Evolutionary conservation across 2,329 filamentous ascomycete genomes (phyloP).

Genomic region (Volutella citrinella): DNA sequence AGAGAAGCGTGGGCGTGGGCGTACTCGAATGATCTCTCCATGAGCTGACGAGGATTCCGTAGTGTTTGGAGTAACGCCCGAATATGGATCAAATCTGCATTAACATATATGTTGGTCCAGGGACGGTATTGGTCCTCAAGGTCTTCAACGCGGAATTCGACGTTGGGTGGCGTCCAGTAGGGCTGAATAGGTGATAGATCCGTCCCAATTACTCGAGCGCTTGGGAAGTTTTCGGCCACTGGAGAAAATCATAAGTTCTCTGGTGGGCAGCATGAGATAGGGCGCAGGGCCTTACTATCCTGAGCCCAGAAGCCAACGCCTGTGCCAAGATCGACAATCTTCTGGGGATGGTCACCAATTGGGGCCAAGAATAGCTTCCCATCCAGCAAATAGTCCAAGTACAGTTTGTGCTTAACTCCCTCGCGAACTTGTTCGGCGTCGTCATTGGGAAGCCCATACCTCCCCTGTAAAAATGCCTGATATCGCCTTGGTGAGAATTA

Average conservation of each 20-base stretch:
- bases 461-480: constrained; percentile 43
- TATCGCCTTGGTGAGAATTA: constrained; percentile 49
- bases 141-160: constrained; percentile 45
- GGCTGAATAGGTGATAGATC: constrained; percentile 45
- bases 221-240: constrained; percentile 46
- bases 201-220: constrained; percentile 43
- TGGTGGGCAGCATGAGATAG: neutral
- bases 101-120: constrained; percentile 33
- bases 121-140: constrained; percentile 33
- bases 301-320: constrained; percentile 56
- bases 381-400: constrained; percentile 44
- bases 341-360: constrained; percentile 42
- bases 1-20: neutral
- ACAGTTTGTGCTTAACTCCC: constrained; percentile 45
- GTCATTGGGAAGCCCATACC: constrained; percentile 52
- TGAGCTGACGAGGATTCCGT: constrained; percentile 46
- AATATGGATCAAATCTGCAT: constrained; percentile 52
- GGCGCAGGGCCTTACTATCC: constrained; percentile 35
- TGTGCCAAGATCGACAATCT: constrained; percentile 49
- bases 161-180: constrained; percentile 52
- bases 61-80: constrained; percentile 51
- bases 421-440: constrained; percentile 49
- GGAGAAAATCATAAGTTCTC: constrained; percentile 10
- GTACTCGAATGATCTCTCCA: constrained; percentile 45
- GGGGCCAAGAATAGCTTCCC: constrained; percentile 42